Base-by-base conservation (phyloP, 1,284 basidiomycete genomes). In the Farysia itapuensis region DNA sequence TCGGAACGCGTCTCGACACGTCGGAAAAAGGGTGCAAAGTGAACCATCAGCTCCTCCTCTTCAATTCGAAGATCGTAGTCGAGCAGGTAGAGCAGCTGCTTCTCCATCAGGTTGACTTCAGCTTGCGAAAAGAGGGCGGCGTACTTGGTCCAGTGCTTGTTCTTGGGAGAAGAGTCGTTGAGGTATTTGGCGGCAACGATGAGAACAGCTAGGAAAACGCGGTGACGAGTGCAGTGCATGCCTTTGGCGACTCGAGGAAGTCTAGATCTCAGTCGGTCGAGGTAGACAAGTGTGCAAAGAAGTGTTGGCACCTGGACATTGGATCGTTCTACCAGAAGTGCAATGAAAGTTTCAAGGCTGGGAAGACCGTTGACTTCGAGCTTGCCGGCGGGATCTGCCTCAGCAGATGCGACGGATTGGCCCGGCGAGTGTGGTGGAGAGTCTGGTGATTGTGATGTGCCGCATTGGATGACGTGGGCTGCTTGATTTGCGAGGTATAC, bases 101-200 rank as follows among this genome's bases (percentile, higher is more conserved):
- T 89, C 81, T 97, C 93, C 93, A 96, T 96, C 64, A 93, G 81
- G 79, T 94, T 96, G 79, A 96, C 80, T 75, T 83, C 82, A 43
- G 81, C 79, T 46, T 80, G 80, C 9, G 79, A 84, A 77, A 93
- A 84, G 53, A 82, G 79, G 38, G 81, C 80, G 16, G 86, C 88
- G 78, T 93, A 90, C 43, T 79, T 78, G 41, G 64, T 73, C 72
- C 72, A 76, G 81, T 96, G 90, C 78, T 85, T 85, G 81, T 97
- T 97, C 82, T 94, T 96, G 15, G 78, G 78, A 32, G 77, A 78
- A 22, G 89, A 90, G 80, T 97, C 93, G 79, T 98, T 96, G 73
- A 97, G 84, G 79, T 97, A 97, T 80, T 98, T 98, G 67, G 92
- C 88, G 22, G 94, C 87, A 37, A 93, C 89, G 78, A 98, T 97